phyloP scores from a whole-genome alignment of 1,284 basidiomycete genomes.

The Polyporus tsugae region DNA sequence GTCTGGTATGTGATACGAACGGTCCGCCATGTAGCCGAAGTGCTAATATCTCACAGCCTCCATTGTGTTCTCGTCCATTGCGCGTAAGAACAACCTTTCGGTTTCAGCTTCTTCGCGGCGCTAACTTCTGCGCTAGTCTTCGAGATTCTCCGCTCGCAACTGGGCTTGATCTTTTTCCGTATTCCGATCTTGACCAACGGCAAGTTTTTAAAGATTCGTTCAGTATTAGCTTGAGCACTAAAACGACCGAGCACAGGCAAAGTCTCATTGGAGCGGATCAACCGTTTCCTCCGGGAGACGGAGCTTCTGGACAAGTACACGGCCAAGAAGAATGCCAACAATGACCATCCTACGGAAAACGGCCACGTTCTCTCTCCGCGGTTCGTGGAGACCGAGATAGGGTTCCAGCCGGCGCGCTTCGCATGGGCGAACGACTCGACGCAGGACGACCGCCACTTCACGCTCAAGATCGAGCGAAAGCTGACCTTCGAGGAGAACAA shows the following conservation, averaged over 20 bases:
- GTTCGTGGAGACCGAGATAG: slow-evolving; percentile 37
- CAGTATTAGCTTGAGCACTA: background rate
- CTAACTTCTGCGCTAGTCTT: background rate
- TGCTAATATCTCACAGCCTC: slow-evolving; percentile 37
- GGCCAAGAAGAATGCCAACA: background rate
- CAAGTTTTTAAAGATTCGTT: background rate
- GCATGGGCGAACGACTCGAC: slow-evolving; percentile 43
- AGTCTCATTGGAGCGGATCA: slow-evolving; percentile 54
- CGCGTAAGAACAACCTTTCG: slow-evolving; percentile 33
- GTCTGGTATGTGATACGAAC: slow-evolving; percentile 36
- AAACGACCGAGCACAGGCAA: slow-evolving; percentile 37
- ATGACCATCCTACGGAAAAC: slow-evolving; percentile 19
- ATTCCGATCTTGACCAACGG: slow-evolving; percentile 14
- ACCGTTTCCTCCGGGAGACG: slow-evolving; percentile 54
- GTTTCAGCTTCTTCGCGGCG: too few relatives aligned
- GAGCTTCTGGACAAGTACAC: slow-evolving; percentile 55
- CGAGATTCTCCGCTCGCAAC: slow-evolving; percentile 9
- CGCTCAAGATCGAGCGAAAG: slow-evolving; percentile 56
- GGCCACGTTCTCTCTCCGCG: background rate
- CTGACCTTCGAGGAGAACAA: slow-evolving; percentile 62
- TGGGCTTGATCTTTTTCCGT: slow-evolving; percentile 10
- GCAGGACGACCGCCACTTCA: slow-evolving; percentile 47
- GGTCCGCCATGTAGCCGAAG: background rate
- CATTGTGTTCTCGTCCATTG: slow-evolving; percentile 48
- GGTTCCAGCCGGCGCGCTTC: slow-evolving; percentile 49